Conservation (phyloP, 495 filamentous ascomycete genomes). For the Beverwykella pulmonaria region DNA sequence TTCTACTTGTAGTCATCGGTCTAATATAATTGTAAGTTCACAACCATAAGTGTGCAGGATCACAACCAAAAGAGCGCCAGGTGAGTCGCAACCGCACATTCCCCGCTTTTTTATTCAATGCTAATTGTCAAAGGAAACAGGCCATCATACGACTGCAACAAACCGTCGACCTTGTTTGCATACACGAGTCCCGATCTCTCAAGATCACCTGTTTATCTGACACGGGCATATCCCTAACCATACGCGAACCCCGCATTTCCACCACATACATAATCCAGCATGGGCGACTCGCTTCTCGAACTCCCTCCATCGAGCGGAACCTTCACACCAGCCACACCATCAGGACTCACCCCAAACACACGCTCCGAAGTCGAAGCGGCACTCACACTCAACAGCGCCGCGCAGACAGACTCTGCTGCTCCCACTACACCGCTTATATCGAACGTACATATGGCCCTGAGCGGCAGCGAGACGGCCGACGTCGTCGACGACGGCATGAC, state of each 20-base stretch:
- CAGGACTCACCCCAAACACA: slow-evolving; percentile 39
- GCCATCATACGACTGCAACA: background rate
- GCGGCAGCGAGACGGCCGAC: background rate
- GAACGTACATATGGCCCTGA: background rate
- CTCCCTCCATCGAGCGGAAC: background rate
- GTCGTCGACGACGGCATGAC: background rate
- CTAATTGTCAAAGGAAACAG: background rate
- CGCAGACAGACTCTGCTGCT: slow-evolving; percentile 39
- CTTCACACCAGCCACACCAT: slow-evolving; percentile 24
- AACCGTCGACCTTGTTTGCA: background rate
- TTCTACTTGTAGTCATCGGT: no score
- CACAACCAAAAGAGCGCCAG: no score
- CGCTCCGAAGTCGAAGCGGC: slow-evolving; percentile 42
- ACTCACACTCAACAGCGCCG: slow-evolving; percentile 24
- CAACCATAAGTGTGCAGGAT: no score
- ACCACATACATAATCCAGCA: background rate
- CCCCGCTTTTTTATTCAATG: background rate
- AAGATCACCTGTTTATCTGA: background rate
- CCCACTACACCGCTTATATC: slow-evolving; percentile 24
- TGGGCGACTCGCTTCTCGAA: slow-evolving; percentile 14
- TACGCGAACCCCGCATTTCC: background rate
- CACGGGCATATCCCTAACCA: background rate
- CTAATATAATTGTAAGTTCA: no score
- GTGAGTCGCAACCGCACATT: background rate
- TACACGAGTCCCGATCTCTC: background rate